A percentile compares a stretch with the other conserved stretches of the same genome.
Evolutionary conservation across 352 stramenopile genomes (phyloP).

Genomic region (Aphanomyces astaci): DNA sequence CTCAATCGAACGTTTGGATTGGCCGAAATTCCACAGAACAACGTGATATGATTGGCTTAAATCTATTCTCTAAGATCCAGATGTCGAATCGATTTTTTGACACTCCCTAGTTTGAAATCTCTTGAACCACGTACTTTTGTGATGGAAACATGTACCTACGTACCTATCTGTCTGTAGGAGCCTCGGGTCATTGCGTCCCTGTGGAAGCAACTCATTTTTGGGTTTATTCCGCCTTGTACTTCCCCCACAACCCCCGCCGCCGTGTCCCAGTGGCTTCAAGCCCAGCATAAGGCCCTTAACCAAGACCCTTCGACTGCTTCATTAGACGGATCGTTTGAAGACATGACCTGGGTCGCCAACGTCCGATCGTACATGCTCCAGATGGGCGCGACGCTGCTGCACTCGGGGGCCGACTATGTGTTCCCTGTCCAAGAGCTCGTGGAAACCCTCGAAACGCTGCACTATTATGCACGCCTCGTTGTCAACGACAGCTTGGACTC

Average conservation of each 20-base stretch:
- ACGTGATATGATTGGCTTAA: too few relatives aligned
- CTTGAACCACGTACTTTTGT: too few relatives aligned
- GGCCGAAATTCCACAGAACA: too few relatives aligned
- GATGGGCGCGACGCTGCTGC: conserved; percentile 7
- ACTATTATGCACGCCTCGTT: not conserved
- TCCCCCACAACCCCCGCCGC: not conserved
- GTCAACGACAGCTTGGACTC: not conserved
- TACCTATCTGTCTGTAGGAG: conserved; percentile 7
- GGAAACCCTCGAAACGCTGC: not conserved
- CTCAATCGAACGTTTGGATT: too few relatives aligned
- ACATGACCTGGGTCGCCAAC: not conserved
- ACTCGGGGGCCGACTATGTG: conserved; percentile 3
- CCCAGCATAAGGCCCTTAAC: not conserved
- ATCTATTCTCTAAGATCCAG: too few relatives aligned
- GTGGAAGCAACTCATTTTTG: conserved; percentile 21
- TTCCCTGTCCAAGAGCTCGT: conserved; percentile 19
- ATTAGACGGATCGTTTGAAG: conserved; percentile 10
- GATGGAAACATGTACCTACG: too few relatives aligned
- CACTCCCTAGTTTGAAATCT: too few relatives aligned
- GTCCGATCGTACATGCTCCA: not conserved
- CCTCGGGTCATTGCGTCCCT: conserved; percentile 1
- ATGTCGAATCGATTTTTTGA: too few relatives aligned
- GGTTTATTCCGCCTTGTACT: not conserved
- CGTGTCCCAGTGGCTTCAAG: not conserved
- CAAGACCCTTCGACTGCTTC: not conserved